phyloP scores from a whole-genome alignment of 208 protist species.

The Blastocrithidia nonstop region DNA sequence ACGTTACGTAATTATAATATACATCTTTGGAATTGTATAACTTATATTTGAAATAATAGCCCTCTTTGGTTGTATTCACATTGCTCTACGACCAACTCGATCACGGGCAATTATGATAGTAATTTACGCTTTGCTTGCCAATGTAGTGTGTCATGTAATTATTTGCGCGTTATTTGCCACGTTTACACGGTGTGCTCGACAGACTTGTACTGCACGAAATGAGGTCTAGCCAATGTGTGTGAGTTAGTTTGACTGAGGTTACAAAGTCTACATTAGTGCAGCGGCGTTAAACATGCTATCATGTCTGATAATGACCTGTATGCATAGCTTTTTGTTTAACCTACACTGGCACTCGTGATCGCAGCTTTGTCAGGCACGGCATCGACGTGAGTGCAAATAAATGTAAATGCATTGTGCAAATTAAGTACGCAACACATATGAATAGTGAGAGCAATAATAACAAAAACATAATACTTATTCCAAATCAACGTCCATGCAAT shows the following conservation, averaged over 20 bases:
- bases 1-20: constrained; percentile 24
- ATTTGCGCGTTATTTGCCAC: constrained; percentile 30
- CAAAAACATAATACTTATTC: neutral
- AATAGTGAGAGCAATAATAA: neutral
- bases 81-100: constrained; percentile 38
- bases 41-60: constrained; percentile 13
- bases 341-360: constrained; percentile 11
- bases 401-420: constrained; percentile 5
- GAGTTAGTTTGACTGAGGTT: constrained; percentile 30
- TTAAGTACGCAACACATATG: neutral
- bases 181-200: constrained; percentile 30
- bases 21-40: constrained; percentile 26
- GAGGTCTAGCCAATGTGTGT: constrained; percentile 6
- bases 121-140: constrained; percentile 13
- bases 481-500: too few relatives aligned
- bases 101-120: constrained; percentile 11
- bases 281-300: constrained; percentile 22
- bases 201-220: constrained; percentile 17
- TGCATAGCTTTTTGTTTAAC: constrained; percentile 31
- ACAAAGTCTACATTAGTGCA: constrained; percentile 31
- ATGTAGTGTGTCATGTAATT: constrained; percentile 14
- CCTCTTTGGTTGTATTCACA: constrained; percentile 12
- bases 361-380: constrained; percentile 14
- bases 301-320: constrained; percentile 25
- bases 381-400: constrained; percentile 1